Conservation (phyloP, 768 basidiomycete species). For the Suillus cothurnatus region DNA sequence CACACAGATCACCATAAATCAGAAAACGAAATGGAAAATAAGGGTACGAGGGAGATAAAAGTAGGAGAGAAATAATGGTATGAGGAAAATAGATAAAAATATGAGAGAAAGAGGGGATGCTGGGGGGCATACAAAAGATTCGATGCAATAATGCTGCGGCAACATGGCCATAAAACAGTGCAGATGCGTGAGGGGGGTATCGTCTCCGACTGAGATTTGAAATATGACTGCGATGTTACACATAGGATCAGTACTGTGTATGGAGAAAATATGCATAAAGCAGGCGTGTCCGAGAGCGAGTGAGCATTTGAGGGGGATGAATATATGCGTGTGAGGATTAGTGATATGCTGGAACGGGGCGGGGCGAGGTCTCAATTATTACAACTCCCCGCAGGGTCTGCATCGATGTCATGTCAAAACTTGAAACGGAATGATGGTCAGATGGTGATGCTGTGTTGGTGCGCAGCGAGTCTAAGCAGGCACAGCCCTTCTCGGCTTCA, state of each 20-base stretch:
- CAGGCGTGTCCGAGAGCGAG: neutral
- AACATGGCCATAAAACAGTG: slow-evolving; percentile 1
- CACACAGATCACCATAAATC: neutral
- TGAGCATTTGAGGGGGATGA: neutral
- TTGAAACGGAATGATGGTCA: neutral
- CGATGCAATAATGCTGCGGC: neutral
- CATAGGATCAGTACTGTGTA: neutral
- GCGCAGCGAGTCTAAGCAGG: slow-evolving; percentile 14
- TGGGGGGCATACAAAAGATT: neutral
- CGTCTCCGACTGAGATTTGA: neutral
- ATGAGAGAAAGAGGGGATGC: neutral
- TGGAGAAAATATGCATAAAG: neutral
- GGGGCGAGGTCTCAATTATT: neutral
- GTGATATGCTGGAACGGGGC: neutral
- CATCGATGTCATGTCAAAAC: neutral
- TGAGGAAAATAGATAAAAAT: neutral
- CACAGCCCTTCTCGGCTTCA: slow-evolving; percentile 22
- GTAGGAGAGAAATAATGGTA: neutral
- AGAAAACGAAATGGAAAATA: neutral
- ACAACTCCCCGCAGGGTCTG: neutral
- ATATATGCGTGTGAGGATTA: neutral
- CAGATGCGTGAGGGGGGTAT: slow-evolving; percentile 3
- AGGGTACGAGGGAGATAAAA: neutral
- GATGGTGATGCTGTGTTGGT: neutral
- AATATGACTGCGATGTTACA: neutral